Conservation (phyloP, 345 rosid genomes). For the Toxicodendron radicans region DNA sequence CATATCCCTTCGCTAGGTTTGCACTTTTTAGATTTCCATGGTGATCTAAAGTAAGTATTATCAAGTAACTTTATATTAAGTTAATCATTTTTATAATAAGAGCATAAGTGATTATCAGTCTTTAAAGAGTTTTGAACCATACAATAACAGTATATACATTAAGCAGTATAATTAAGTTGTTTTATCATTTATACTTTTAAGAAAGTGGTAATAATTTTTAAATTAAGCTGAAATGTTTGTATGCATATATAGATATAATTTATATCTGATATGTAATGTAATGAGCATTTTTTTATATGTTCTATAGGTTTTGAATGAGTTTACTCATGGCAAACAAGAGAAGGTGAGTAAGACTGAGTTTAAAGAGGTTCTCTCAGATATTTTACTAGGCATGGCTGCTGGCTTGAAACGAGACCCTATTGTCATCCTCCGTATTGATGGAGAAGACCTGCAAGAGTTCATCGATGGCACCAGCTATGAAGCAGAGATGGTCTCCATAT, state of each 20-base stretch:
- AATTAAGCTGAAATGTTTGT: no score
- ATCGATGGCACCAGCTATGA: conserved; percentile 65
- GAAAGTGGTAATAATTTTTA: no score
- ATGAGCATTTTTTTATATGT: neutral
- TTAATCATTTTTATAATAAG: no score
- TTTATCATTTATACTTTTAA: no score
- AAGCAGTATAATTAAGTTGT: neutral
- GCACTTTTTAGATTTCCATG: neutral
- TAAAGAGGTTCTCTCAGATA: conserved; percentile 86
- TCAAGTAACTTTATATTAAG: no score
- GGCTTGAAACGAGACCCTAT: conserved; percentile 96
- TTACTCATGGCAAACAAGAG: conserved; percentile 80
- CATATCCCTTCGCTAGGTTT: no score
- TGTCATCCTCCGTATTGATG: conserved; percentile 90
- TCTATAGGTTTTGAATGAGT: conserved; percentile 74
- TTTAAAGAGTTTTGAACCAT: neutral
- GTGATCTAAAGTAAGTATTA: no score
- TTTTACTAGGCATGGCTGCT: conserved; percentile 92
- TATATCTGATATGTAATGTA: neutral
- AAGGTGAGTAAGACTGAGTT: conserved; percentile 81
- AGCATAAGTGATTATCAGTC: neutral
- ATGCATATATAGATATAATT: no score
- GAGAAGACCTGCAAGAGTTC: conserved; percentile 91
- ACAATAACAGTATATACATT: neutral
- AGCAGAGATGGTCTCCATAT: conserved; percentile 58